These are phyloP conservation scores for Backusella psychrophila DNA, from an alignment of 192 early-diverging fungal genomes.

Conservation along the genomic window DNA sequence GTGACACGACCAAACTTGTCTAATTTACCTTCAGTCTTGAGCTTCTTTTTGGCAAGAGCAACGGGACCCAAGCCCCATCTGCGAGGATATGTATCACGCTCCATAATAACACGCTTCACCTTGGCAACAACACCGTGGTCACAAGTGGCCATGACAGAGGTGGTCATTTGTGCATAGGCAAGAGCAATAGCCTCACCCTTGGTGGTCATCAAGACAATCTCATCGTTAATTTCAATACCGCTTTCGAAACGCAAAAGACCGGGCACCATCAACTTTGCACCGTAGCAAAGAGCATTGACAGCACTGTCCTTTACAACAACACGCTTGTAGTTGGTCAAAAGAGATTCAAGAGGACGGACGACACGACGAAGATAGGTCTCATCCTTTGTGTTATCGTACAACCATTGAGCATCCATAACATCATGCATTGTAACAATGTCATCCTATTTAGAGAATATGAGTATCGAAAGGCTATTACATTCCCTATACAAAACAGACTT, in stretches of 20 bases:
- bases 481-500: not conserved
- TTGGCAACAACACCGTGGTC: constrained; percentile 85
- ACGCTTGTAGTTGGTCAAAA: constrained; percentile 95
- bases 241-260: constrained; percentile 95
- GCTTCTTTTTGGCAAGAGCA: constrained; percentile 96
- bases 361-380: constrained; percentile 95
- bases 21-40: constrained; percentile 96
- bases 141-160: constrained; percentile 84
- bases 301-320: constrained; percentile 98
- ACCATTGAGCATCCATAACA: constrained; percentile 97
- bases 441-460: constrained; percentile 48
- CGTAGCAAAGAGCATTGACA: constrained; percentile 99
- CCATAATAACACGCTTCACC: constrained; percentile 99
- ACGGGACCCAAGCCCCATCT: constrained; percentile 97
- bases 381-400: constrained; percentile 96
- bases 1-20: constrained; percentile 95
- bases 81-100: constrained; percentile 98
- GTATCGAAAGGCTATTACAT: not conserved
- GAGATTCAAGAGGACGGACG: constrained; percentile 90
- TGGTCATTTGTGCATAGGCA: constrained; percentile 97
- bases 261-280: constrained; percentile 98
- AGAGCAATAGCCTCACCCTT: constrained; percentile 99
- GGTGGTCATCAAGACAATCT: constrained; percentile 98
- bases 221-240: constrained; percentile 94
- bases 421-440: constrained; percentile 99